A percentile compares a stretch with the other conserved stretches of the same genome.
phyloP scores from a whole-genome alignment of 2,329 filamentous ascomycete genomes.

The Penicillium sp. region DNA sequence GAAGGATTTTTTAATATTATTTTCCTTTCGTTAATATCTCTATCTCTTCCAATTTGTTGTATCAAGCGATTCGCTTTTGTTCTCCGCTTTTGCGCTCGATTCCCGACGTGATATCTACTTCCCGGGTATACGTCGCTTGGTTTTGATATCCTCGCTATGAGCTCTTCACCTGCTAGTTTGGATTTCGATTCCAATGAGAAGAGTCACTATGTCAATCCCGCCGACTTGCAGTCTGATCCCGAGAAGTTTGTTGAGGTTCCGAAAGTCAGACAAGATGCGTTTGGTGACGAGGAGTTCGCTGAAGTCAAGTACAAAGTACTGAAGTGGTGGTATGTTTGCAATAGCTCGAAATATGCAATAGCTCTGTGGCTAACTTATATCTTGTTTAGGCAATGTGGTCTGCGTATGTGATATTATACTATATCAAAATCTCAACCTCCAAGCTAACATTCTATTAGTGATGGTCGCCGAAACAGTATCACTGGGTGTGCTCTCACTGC shows the following conservation, averaged over 20 bases:
- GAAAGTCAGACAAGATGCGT: conserved; percentile 33
- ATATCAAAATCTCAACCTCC: background rate
- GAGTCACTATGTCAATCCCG: background rate
- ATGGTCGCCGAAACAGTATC: conserved; percentile 63
- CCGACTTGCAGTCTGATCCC: conserved; percentile 14
- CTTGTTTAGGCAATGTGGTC: conserved; percentile 41
- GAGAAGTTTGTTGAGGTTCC: conserved; percentile 20
- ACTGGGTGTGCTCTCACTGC: conserved; percentile 57
- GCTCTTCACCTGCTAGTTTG: background rate
- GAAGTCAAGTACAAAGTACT: conserved; percentile 54
- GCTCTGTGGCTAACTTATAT: background rate
- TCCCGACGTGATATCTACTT: background rate
- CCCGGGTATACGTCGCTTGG: background rate
- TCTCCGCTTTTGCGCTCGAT: background rate
- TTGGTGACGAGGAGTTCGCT: conserved; percentile 40
- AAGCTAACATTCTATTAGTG: conserved; percentile 30
- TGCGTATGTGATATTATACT: conserved; percentile 31
- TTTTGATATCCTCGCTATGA: conserved; percentile 13
- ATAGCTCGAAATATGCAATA: background rate
- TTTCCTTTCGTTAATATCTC: background rate
- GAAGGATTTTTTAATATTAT: background rate
- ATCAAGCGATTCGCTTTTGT: background rate
- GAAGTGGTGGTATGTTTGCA: conserved; percentile 43
- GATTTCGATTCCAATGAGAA: background rate
- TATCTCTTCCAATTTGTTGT: background rate